Conservation (phyloP, 306 rosid species). For the Spatholobus suberectus region DNA sequence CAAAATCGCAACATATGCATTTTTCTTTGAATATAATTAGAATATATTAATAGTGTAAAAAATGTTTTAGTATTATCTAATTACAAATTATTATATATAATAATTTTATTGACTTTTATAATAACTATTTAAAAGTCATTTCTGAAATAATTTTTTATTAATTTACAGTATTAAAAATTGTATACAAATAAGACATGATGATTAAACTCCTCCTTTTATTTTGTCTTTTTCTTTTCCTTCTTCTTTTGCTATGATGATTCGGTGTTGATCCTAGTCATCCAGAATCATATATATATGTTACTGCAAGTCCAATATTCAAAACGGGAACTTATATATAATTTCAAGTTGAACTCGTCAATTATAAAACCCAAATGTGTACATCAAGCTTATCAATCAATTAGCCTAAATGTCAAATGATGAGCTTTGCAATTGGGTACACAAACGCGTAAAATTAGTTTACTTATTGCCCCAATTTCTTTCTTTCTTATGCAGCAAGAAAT, state of each 20-base stretch:
- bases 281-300: neutral
- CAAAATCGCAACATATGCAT: too few species aligned
- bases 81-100: too few species aligned
- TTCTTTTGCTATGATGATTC: neutral
- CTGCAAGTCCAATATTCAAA: neutral
- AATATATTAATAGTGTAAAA: too few species aligned
- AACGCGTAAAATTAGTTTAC: neutral
- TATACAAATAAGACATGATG: too few species aligned
- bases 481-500: slow-evolving; percentile 2
- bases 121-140: too few species aligned
- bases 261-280: neutral
- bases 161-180: too few species aligned
- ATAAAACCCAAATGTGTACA: neutral
- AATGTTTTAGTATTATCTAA: too few species aligned
- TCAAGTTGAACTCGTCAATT: neutral
- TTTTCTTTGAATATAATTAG: too few species aligned
- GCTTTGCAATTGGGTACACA: neutral
- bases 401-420: neutral
- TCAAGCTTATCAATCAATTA: neutral
- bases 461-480: neutral
- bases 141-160: too few species aligned
- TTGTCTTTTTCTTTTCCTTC: too few species aligned
- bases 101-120: too few species aligned
- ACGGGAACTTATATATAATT: neutral
- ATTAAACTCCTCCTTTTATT: too few species aligned